Base-by-base conservation (phyloP, 2,329 filamentous ascomycete genomes). In the Beauveria asiatica region DNA sequence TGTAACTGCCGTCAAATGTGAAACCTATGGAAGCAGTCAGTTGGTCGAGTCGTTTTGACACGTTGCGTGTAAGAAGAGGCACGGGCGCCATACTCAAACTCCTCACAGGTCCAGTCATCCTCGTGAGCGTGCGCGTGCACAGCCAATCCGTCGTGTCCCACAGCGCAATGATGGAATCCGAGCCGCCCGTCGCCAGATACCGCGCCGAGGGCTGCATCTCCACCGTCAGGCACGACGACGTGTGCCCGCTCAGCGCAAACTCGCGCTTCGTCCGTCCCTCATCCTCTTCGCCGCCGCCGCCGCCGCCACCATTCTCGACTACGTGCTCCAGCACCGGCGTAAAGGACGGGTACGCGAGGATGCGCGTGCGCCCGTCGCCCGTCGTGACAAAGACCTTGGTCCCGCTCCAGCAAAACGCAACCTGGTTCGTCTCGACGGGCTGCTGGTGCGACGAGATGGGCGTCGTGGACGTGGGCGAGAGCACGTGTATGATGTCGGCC, bases 101-200 rank as follows among this genome's bases (percentile, higher is more conserved):
- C 67, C 83, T 81, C 30, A 92, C 85, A 3, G 88, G 84, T 1
- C 87, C 87, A 10, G 81, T 79, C 76, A 90, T 87, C 66, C 83
- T 80, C 41, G 84, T 84, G 46, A 92, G 77, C 1, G 88, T 90
- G 62, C 86, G 81, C 67, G 86, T 82, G 68, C 88, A 92, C 60
- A 89, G 83, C 87, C 88, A 92, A 65, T 89, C 85, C 45, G 80
- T 80, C 3, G 89, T 92, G 67, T 92, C 88, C 86, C 89, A 93
- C 3, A 93, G 76, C 5, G 86, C 80, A 65, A 92, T 87, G 55
- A 90, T 81, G 1, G 87, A 88, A 68, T 93, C 89, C 10, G 85
- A 84, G 10, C 88, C 88, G 33, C 89, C 89, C 0, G 88, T 88
- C 0, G 89, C 89, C 49, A 93, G 77, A 68, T 86, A 88, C 46